Evolutionary conservation across 2,329 filamentous ascomycete species (phyloP), one percentile per base, ranked within the genome.

Genomic region (Botrytis pseudocinerea): DNA sequence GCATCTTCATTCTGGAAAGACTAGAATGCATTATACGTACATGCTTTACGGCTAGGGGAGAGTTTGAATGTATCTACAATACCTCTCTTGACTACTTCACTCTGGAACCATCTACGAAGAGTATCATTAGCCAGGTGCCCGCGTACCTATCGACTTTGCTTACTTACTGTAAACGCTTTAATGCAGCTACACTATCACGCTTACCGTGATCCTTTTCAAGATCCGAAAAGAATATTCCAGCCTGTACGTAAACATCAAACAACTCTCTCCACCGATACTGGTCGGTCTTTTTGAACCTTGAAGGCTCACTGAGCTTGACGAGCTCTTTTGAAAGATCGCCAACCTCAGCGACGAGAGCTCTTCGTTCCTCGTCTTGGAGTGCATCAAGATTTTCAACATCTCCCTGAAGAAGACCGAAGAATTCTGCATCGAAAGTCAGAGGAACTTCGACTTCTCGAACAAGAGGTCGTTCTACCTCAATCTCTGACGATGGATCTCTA

Each of bases 201-300:
- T 88, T 85, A 22, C 92, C 92, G 73, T 91, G 90, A 76, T 93
- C 90, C 46, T 83, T 83, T 80, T 97, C 93, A 44, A 89, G 88
- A 0, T 91, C 92, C 1, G 92, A 93, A 81, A 96, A 96, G 83
- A 97, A 97, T 44, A 97, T 86, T 71, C 91, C 88, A 12, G 91
- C 91, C 72, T 96, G 91, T 20, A 95, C 83, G 79, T 97, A 97
- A 0, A 95, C 83, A 74, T 94, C 90, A 78, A 97, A 95, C 75
- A 97, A 90, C 76, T 91, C 87, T 66, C 94, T 89, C 94, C 94
- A 97, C 54, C 87, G 87, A 70, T 90, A 88, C 38, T 97, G 83
- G 79, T 96, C 92, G 62, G 85, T 90, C 22, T 71, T 71, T 75
- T 87, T 89, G 63, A 89, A 87, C 71, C 84, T 85, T 38, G 87